Evolutionary conservation across 352 stramenopile genomes (phyloP), one percentile per base, ranked within the genome.

Genomic region (Globisporangium cylindrosporum): DNA sequence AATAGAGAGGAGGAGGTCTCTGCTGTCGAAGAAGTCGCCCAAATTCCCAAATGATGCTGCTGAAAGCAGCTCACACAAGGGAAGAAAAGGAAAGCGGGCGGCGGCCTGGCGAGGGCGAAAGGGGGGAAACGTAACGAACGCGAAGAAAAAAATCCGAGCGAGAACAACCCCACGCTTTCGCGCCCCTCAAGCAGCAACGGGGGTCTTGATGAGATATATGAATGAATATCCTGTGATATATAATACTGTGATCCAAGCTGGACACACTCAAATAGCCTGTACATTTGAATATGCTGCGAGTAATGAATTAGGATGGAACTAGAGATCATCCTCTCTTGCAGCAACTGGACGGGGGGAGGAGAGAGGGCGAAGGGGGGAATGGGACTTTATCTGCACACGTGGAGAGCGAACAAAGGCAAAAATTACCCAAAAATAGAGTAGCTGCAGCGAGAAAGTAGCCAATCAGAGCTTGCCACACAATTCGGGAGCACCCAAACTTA

Each of bases 401-500:
- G 7, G 18, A 12, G 27, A 3, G 14, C 12, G 36, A 36, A 43
- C 15, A 59, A 62, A 22, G 29, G 12, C 48, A 59, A 67, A 60
- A n/a, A 60, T 54, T 9, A 32, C 12, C 27, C 48, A 59, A 67
- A 69, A 59, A 69, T 34, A 63, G 55, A 64, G 60, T 58, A 80
- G 74, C 66, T 60, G 49, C 18, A 41, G 29, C 27, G 2, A 18
- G 12, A 46, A 41, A 32, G 22, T 3, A 59, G 57, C 78, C 78
- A 86, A 86, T 86, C 74, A 84, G 59, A 60, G 32, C 29, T 67
- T 86, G 77, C 71, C 77, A 84, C 71, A 67, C 74, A 84, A 80
- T 46, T 41, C 22, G 29, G 29, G 18, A 22, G 14, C 55, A 27
- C 18, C 55, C n/a, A 60, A 43, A 9, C 46, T 60, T 60, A 60